phyloP scores from a whole-genome alignment of 176 grass and related monocot species.

The Lolium multiflorum region DNA sequence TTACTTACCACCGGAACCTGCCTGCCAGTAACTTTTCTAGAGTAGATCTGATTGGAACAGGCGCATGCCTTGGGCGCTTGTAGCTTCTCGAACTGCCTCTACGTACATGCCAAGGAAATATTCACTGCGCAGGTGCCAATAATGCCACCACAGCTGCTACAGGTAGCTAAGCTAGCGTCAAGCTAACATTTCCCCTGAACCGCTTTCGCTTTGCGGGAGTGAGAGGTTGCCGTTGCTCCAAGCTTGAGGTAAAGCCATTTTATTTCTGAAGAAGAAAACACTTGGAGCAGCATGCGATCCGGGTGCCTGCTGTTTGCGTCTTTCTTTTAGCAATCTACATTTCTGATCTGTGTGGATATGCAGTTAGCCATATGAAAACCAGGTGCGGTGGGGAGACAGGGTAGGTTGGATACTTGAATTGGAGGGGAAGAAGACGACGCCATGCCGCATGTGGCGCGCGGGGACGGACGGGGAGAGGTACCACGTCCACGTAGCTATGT shows the following conservation, averaged over 20 bases:
- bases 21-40: slow-evolving; percentile 31
- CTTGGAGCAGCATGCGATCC: not conserved
- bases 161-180: not conserved
- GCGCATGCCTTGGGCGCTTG: not conserved
- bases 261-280: too few species aligned
- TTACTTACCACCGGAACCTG: slow-evolving; percentile 13
- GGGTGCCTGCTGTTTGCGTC: too few species aligned
- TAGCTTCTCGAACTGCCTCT: slow-evolving; percentile 14
- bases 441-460: slow-evolving; percentile 25
- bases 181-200: not conserved
- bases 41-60: slow-evolving; percentile 42
- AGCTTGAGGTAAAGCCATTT: not conserved
- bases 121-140: slow-evolving; percentile 35
- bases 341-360: too few species aligned
- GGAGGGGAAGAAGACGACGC: not conserved
- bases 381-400: not conserved
- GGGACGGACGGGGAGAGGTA: slow-evolving; percentile 11
- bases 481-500: not conserved
- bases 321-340: not conserved
- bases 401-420: slow-evolving; percentile 28
- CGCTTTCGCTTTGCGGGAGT: slow-evolving; percentile 24
- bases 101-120: slow-evolving; percentile 39
- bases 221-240: slow-evolving; percentile 45
- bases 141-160: slow-evolving; percentile 34
- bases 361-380: not conserved